A percentile compares a stretch with the other conserved stretches of the same genome.
These are phyloP conservation scores for Metschnikowia arizonensis DNA, from an alignment of 805 yeast species.

Conservation along the genomic window DNA sequence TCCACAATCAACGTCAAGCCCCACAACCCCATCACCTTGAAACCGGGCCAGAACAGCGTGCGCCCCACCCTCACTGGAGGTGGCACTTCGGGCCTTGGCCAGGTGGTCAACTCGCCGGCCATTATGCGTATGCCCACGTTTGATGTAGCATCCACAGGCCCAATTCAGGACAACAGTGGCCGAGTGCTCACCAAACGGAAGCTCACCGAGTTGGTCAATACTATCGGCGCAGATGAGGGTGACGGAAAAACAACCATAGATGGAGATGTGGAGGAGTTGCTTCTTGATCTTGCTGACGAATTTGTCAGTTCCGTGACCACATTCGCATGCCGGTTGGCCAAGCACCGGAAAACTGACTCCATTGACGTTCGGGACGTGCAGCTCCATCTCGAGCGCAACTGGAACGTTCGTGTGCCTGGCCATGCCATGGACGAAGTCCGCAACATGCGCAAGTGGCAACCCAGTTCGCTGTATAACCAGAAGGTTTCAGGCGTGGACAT, in stretches of 20 bases:
- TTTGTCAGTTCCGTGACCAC: constrained; percentile 86
- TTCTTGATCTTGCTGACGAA: constrained; percentile 92
- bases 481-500: constrained; percentile 66
- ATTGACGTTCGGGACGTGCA: constrained; percentile 89
- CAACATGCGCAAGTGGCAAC: constrained; percentile 66
- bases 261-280: constrained; percentile 91
- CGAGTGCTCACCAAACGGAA: constrained; percentile 87
- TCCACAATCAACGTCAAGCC: constrained; percentile 60
- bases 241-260: constrained; percentile 88
- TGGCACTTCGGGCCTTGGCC: constrained; percentile 67
- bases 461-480: constrained; percentile 58
- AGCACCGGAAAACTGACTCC: constrained; percentile 84
- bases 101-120: constrained; percentile 65
- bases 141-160: constrained; percentile 48
- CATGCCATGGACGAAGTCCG: constrained; percentile 88
- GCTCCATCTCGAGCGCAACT: constrained; percentile 83
- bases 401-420: constrained; percentile 95
- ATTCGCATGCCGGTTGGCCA: constrained; percentile 92
- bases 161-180: constrained; percentile 55
- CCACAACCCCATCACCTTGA: constrained; percentile 60
- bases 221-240: constrained; percentile 81
- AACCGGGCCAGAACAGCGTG: constrained; percentile 43
- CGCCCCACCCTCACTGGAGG: constrained; percentile 88
- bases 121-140: constrained; percentile 71
- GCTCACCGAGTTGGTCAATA: constrained; percentile 77